Base-by-base conservation (phyloP, 2,329 filamentous ascomycete species). In the Cryphonectria carpinicola region DNA sequence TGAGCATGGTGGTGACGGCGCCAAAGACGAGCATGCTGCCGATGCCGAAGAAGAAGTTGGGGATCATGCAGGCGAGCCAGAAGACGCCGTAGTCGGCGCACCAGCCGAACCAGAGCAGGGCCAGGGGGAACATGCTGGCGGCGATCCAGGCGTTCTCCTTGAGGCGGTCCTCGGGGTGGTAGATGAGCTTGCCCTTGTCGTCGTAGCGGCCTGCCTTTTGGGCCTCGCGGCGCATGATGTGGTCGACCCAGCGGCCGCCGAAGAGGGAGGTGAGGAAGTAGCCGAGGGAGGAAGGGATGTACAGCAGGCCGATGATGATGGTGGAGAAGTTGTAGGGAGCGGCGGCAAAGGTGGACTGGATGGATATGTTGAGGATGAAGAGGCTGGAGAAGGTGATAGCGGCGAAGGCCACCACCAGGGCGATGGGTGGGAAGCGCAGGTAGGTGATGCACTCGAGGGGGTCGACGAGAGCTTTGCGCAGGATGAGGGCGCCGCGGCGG, bases 111-210 rank as follows among this genome's bases (percentile, higher is more conserved):
- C 89, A 89, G 35, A 95, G 82, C 71, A 95, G 77, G 0, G 88
- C 89, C 0, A 84, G 82, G 0, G 92, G 92, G 74, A 90, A 94
- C 65, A 93, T 76, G 4, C 89, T 83, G 0, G 90, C 90, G 3
- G 91, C 91, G 0, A 95, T 80, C 91, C 91, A 95, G 3, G 92
- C 91, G 77, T 97, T 96, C 77, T 95, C 92, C 60, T 90, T 85
- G 88, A 96, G 93, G 17, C 93, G 87, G 79, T 97, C 93, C 80
- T 96, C 93, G 0, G 93, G 93, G 2, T 89, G 83, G 76, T 89
- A 92, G 13, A 93, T 82, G 28, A 93, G 82, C 71, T 86, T 87
- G 19, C 92, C 93, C 52, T 87, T 80, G 49, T 85, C 86, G 74
- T 93, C 92, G 75, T 90, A 92, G 35, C 92, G 84, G 17, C 88